phyloP scores from a whole-genome alignment of 768 basidiomycete species.

The Leccinum fibrillosum region DNA sequence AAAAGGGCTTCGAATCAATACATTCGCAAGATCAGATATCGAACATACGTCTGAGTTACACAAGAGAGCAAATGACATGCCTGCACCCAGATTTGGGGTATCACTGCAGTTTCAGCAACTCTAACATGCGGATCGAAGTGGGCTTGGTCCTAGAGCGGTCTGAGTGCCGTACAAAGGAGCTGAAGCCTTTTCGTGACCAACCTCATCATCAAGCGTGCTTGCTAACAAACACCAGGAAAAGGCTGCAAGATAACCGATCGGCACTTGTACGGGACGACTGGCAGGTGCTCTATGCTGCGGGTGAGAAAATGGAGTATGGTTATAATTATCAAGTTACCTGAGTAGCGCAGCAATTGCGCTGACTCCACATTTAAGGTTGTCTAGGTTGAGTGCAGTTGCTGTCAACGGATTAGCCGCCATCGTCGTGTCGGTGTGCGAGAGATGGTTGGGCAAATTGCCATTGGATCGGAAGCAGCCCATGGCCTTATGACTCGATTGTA shows the following conservation, averaged over 20 bases:
- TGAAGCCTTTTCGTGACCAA: background rate
- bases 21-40: background rate
- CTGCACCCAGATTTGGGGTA: constrained; percentile 47
- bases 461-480: constrained; percentile 6
- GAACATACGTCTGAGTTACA: constrained; percentile 48
- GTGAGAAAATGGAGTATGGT: background rate
- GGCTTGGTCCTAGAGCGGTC: constrained; percentile 39
- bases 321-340: constrained; percentile 35
- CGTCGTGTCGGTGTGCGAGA: constrained; percentile 14
- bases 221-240: constrained; percentile 50
- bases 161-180: constrained; percentile 3
- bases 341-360: constrained; percentile 53
- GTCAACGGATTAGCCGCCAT: constrained; percentile 44
- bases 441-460: constrained; percentile 5
- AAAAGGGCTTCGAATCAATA: background rate
- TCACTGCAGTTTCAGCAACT: constrained; percentile 47
- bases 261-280: constrained; percentile 63
- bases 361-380: constrained; percentile 56
- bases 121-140: constrained; percentile 50
- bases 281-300: constrained; percentile 42
- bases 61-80: constrained; percentile 50
- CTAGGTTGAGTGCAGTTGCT: constrained; percentile 53
- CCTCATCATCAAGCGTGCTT: constrained; percentile 47
- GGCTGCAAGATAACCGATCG: constrained; percentile 58
- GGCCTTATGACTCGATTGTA: constrained; percentile 23